Evolutionary conservation across 257 asterid species (phyloP), one percentile per base, ranked within the genome.

Genomic region (Schizonepeta tenuifolia): DNA sequence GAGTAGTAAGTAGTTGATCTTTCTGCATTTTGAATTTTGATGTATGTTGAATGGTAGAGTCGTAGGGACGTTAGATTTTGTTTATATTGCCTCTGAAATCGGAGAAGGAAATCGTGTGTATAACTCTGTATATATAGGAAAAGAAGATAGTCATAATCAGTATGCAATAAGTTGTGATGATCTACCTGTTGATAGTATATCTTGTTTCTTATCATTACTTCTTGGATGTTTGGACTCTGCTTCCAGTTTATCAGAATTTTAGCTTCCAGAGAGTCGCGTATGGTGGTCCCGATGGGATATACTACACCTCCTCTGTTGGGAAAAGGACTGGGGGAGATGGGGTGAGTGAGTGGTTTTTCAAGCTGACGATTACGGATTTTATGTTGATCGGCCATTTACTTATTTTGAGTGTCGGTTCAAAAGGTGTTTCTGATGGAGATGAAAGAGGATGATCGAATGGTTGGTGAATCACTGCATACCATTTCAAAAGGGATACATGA

Each of bases 361-460:
- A 7, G 50, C 4, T 69, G 46, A 56, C 9, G 9, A 5, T 6
- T 46, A 12, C 26, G 20, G 1, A 0, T 28, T 28, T 59, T 51
- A 35, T 47, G 50, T 31, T 74, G 21, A 35, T 58, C 3, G 35
- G 26, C 43, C 50, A 24, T 7, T 31, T 43, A 38, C 24, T 71
- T 17, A 44, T 46, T 33, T 22, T 57, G 41, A 41, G 55, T 68
- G 35, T 56, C 7, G 31, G 24, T 60, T 18, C 67, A 17, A 3
- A 62, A 93, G 97, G 89, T 93, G 69, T 78, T 83, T 72, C 77
- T 87, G 68, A 86, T 80, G 81, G 97, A 90, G 80, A 87, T 87
- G 84, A 86, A 87, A 43, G 96, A 92, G 75, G 97, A 90, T 24
- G 96, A 90, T 67, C 75, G 80, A 70, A 80, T 31, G 17, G 72